Evolutionary conservation across 495 filamentous ascomycete genomes (phyloP).

Genomic region (Penicillium alfredii): DNA sequence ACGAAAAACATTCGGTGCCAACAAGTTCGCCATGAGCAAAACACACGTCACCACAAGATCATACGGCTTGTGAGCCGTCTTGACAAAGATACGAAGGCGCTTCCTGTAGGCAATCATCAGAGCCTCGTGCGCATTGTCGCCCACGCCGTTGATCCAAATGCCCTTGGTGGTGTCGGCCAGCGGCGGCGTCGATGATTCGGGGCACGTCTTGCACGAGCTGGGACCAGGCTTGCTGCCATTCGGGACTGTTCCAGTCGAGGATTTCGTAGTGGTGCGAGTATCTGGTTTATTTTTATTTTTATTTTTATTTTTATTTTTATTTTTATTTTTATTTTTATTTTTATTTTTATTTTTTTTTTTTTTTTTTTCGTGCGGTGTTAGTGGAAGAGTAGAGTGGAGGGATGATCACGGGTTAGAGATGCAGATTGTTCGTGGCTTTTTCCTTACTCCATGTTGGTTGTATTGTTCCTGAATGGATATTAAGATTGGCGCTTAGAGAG

Average conservation of each 20-base stretch:
- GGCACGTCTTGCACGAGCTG: constrained; percentile 13
- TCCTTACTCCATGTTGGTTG: too few species aligned
- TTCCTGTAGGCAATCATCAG: constrained; percentile 4
- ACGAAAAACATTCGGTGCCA: constrained; percentile 7
- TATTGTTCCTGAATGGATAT: too few species aligned
- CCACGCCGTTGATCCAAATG: constrained; percentile 9
- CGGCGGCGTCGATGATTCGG: constrained; percentile 8
- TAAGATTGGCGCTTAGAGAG: too few species aligned
- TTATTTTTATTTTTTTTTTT: too few species aligned
- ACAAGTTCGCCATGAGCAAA: constrained; percentile 9
- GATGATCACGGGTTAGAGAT: too few species aligned
- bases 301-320: too few species aligned
- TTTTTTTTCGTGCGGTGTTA: too few species aligned
- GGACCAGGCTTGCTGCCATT: constrained; percentile 12
- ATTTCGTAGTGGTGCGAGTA: constrained; percentile 17
- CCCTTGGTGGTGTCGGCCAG: constrained; percentile 4
- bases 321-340: too few species aligned
- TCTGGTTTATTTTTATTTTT: too few species aligned
- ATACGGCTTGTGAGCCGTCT: constrained; percentile 11
- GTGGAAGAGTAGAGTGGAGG: too few species aligned
- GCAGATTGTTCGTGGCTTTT: too few species aligned
- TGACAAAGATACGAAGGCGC: background rate
- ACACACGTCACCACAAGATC: constrained; percentile 14
- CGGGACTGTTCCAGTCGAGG: constrained; percentile 2
- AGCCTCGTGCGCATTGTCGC: background rate